These are phyloP conservation scores for Microbotryum lychnidis-dioicae DNA, from an alignment of 1,284 basidiomycete species.

Conservation along the genomic window DNA sequence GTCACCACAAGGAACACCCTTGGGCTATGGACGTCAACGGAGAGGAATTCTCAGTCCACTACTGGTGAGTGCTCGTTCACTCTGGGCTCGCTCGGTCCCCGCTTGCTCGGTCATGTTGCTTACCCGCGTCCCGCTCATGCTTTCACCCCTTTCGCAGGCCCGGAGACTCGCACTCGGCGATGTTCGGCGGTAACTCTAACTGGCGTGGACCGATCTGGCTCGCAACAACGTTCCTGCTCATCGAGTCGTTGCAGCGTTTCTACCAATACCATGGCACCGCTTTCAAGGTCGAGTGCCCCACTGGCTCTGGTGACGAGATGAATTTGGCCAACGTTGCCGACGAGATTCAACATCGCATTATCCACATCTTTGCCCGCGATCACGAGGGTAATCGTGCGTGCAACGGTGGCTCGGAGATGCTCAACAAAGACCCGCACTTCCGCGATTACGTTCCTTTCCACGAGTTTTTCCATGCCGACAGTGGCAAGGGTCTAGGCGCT, in stretches of 20 bases:
- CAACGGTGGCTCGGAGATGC: slow-evolving; percentile 78
- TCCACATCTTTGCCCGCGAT: slow-evolving; percentile 91
- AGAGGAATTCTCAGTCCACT: slow-evolving; percentile 80
- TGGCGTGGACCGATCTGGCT: slow-evolving; percentile 85
- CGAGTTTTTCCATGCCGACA: slow-evolving; percentile 95
- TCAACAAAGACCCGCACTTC: slow-evolving; percentile 93
- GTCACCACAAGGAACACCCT: slow-evolving; percentile 80
- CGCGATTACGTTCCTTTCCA: slow-evolving; percentile 92
- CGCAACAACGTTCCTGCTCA: slow-evolving; percentile 83
- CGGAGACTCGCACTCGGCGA: slow-evolving; percentile 88
- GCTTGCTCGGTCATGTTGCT: no score
- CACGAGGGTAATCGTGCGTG: slow-evolving; percentile 68
- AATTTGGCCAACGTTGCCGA: slow-evolving; percentile 86
- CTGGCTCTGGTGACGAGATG: slow-evolving; percentile 87
- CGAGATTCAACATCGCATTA: slow-evolving; percentile 93
- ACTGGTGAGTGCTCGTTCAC: slow-evolving; percentile 53
- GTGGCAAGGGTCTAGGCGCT: slow-evolving; percentile 82
- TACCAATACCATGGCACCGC: slow-evolving; percentile 92
- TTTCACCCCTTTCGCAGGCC: slow-evolving; percentile 43
- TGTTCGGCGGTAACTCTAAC: slow-evolving; percentile 98
- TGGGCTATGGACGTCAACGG: slow-evolving; percentile 93
- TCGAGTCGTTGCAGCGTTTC: slow-evolving; percentile 86
- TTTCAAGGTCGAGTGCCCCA: slow-evolving; percentile 82
- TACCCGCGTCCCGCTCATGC: no score
- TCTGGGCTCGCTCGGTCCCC: no score